These are phyloP conservation scores for Drechslerella coelobrocha DNA, from an alignment of 2,329 filamentous ascomycete genomes.

Conservation along the genomic window DNA sequence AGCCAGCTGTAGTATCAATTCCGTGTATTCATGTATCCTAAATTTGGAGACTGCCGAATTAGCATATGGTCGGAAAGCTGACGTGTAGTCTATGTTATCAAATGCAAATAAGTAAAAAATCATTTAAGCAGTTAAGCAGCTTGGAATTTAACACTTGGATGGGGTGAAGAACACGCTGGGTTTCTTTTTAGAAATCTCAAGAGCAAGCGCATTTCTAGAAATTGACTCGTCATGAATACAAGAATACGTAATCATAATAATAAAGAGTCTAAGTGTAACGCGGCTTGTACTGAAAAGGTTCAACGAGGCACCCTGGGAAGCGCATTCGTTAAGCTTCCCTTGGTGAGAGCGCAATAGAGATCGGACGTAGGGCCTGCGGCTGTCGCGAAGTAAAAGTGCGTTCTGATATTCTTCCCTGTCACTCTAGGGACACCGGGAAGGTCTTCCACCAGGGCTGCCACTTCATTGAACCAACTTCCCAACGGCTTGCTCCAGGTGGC, in stretches of 20 bases:
- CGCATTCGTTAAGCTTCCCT: constrained; percentile 22
- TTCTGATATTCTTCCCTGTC: constrained; percentile 22
- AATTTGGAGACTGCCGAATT: constrained; percentile 12
- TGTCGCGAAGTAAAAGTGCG: constrained; percentile 21
- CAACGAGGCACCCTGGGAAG: constrained; percentile 26
- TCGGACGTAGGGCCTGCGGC: constrained; percentile 13
- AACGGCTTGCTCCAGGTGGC: constrained; percentile 23
- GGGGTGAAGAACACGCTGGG: constrained; percentile 6
- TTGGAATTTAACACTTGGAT: constrained; percentile 18
- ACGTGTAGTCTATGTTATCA: constrained; percentile 19
- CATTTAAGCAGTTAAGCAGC: constrained; percentile 13
- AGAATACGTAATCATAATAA: constrained; percentile 4
- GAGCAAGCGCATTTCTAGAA: constrained; percentile 8
- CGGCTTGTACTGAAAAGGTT: constrained; percentile 7
- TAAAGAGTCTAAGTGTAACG: constrained; percentile 6
- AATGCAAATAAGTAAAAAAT: constrained; percentile 24
- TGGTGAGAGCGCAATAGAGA: constrained; percentile 29
- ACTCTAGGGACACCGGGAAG: constrained; percentile 25
- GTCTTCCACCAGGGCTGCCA: constrained; percentile 16
- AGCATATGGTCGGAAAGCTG: constrained; percentile 10
- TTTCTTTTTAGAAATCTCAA: constrained; percentile 23
- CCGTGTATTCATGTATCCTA: constrained; percentile 1
- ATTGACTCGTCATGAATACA: constrained; percentile 3
- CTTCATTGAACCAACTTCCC: constrained; percentile 18
- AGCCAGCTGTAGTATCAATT: too few relatives aligned